A percentile compares a stretch with the other conserved stretches of the same genome.
Evolutionary conservation across 306 rosid genomes (phyloP).

Genomic region (Dryas alaskensis): DNA sequence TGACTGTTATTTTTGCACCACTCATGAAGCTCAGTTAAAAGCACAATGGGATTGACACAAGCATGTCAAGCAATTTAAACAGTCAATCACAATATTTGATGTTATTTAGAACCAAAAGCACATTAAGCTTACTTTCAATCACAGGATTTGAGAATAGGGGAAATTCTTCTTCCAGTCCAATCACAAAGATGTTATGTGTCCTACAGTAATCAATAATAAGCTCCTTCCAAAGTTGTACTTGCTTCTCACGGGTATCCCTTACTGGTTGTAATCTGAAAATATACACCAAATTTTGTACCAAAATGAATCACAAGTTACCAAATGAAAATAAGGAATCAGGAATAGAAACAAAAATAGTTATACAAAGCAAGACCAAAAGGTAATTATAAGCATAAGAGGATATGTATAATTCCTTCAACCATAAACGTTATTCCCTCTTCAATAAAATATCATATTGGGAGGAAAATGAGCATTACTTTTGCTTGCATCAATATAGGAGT

Average conservation of each 20-base stretch:
- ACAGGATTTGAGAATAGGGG: conserved; percentile 72
- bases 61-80: conserved; percentile 2
- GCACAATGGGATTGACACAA: background rate
- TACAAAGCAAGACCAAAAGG: background rate
- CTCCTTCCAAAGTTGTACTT: conserved; percentile 85
- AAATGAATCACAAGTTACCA: conserved; percentile 22
- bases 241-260: conserved; percentile 89
- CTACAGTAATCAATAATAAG: conserved; percentile 82
- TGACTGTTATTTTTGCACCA: background rate
- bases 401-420: background rate
- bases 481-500: background rate
- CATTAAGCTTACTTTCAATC: conserved; percentile 70
- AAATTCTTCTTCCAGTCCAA: conserved; percentile 76
- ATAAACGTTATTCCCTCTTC: background rate
- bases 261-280: conserved; percentile 82
- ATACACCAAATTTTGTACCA: conserved; percentile 10
- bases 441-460: background rate
- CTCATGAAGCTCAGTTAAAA: conserved; percentile 1
- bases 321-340: background rate
- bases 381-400: background rate
- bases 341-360: background rate
- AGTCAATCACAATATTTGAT: conserved; percentile 4
- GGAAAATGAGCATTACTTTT: background rate
- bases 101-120: conserved; percentile 21
- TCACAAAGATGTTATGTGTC: conserved; percentile 68